Percentiles rank a stretch among this genome's conserved stretches.
These are phyloP conservation scores for Pelagophyceae sp. DNA, from an alignment of 352 stramenopile genomes.

Conservation along the genomic window DNA sequence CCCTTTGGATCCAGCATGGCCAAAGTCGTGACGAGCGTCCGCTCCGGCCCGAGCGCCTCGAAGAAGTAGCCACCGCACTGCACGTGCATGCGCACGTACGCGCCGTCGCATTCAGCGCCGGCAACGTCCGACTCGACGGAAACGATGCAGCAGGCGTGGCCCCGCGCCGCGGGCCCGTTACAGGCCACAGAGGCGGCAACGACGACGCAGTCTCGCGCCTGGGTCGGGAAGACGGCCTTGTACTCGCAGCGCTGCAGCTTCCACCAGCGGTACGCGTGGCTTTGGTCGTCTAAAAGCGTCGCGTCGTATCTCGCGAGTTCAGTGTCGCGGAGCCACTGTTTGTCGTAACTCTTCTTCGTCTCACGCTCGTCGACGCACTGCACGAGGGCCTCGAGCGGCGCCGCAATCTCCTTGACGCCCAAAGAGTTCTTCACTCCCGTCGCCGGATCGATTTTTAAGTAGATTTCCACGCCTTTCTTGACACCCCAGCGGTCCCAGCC, in stretches of 20 bases:
- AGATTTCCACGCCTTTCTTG: background rate
- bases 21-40: background rate
- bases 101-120: background rate
- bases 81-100: conserved; percentile 2
- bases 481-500: background rate
- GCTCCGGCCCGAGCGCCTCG: background rate
- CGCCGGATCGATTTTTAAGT: background rate
- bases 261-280: background rate
- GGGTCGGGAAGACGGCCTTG: background rate
- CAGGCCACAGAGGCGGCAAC: background rate
- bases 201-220: background rate
- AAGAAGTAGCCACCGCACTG: background rate
- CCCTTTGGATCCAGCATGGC: background rate
- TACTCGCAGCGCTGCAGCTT: background rate
- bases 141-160: background rate
- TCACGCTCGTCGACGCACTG: background rate
- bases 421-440: background rate
- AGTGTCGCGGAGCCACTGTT: background rate
- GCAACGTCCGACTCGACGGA: background rate
- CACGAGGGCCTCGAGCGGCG: background rate
- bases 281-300: background rate
- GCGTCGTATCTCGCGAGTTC: background rate
- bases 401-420: background rate
- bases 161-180: background rate
- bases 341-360: background rate